Evolutionary conservation across 257 asterid species (phyloP).

Genomic region (Solanum peruvianum): DNA sequence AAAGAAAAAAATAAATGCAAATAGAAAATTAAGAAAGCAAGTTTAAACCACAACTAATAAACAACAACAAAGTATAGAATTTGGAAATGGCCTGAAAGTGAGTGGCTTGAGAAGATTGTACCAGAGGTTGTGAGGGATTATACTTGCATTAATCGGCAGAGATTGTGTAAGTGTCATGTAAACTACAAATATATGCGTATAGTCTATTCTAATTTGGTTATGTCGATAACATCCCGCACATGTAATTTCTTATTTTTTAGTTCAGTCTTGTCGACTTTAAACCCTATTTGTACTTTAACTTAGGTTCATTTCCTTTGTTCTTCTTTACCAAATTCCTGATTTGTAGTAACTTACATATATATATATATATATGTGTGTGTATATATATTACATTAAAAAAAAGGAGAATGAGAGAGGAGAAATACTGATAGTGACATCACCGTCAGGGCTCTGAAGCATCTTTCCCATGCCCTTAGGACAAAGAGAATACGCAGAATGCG

Average conservation of each 20-base stretch:
- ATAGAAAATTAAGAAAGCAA: not conserved
- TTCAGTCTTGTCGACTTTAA: not conserved
- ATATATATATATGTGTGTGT: not conserved
- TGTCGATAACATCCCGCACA: not conserved
- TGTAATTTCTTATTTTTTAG: not conserved
- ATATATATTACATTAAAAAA: not conserved
- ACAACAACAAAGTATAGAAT: not conserved
- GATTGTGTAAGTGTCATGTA: not conserved
- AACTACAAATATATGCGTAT: not conserved
- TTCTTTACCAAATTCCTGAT: not conserved
- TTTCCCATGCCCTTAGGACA: conserved; percentile 98
- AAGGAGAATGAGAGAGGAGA: not conserved
- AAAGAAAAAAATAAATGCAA: not conserved
- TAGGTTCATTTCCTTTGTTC: not conserved
- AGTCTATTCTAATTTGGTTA: not conserved
- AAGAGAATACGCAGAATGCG: conserved; percentile 74
- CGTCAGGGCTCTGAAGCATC: conserved; percentile 94
- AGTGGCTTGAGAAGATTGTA: not conserved
- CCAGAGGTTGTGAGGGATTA: not conserved
- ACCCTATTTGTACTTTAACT: not conserved
- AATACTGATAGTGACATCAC: conserved; percentile 83
- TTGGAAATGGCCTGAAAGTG: not conserved
- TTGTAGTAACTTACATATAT: not conserved
- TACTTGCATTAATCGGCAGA: not conserved
- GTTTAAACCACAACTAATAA: not conserved